Conservation (phyloP, 192 early-diverging fungal genomes). For the Diversispora epigaea region DNA sequence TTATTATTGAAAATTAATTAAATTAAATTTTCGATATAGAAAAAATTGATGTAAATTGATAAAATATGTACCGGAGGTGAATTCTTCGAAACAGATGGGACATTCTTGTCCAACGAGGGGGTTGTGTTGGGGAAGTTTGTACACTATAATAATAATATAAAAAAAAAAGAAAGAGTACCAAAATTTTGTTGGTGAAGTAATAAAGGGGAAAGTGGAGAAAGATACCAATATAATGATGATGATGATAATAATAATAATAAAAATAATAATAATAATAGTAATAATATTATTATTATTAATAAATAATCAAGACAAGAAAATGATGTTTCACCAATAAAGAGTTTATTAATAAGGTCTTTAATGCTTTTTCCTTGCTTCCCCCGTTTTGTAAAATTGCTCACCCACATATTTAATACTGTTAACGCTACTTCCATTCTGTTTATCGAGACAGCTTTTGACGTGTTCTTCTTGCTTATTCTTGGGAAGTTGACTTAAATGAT, state of each 20-base stretch:
- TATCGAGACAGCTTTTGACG: slow-evolving; percentile 62
- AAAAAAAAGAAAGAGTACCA: background rate
- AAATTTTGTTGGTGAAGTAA: background rate
- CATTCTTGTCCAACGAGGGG: slow-evolving; percentile 78
- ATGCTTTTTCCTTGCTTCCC: background rate
- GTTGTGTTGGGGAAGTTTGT: slow-evolving; percentile 58
- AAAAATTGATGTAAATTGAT: background rate
- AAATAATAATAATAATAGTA: background rate
- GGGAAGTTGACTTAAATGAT: slow-evolving; percentile 45
- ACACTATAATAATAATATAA: slow-evolving; percentile 39
- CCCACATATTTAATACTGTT: slow-evolving; percentile 65
- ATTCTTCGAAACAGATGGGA: slow-evolving; percentile 94
- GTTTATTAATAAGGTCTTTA: background rate
- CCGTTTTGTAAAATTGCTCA: slow-evolving; percentile 40
- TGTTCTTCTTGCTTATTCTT: slow-evolving; percentile 56
- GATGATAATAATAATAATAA: background rate
- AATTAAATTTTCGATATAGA: slow-evolving; percentile 20
- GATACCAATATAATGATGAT: slow-evolving; percentile 7
- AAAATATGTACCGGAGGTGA: slow-evolving; percentile 57
- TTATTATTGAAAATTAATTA: background rate
- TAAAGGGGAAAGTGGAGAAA: background rate
- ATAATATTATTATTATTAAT: no score
- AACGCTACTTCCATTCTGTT: slow-evolving; percentile 42
- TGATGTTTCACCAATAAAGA: slow-evolving; percentile 9
- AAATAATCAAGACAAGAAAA: slow-evolving; percentile 9